Conservation (phyloP, 805 yeast species). For the Wickerhamomyces sydowiorum region DNA sequence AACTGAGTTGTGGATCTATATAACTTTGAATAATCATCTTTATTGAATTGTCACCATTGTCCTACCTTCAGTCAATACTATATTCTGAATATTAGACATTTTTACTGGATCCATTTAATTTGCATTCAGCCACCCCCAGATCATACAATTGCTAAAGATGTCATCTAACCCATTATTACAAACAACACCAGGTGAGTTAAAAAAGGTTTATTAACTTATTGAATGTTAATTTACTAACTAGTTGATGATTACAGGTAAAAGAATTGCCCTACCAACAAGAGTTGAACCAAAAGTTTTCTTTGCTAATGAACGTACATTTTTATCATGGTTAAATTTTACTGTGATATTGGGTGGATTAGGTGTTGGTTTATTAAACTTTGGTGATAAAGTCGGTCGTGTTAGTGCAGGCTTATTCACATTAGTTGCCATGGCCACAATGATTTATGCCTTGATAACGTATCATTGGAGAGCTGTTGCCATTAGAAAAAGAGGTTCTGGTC, state of each 20-base stretch:
- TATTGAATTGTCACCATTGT: too few species aligned
- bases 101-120: too few species aligned
- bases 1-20: background rate
- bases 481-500: constrained; percentile 95
- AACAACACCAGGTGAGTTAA: constrained; percentile 53
- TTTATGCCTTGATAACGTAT: constrained; percentile 89
- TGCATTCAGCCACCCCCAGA: too few species aligned
- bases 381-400: constrained; percentile 88
- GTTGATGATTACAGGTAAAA: constrained; percentile 45
- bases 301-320: constrained; percentile 97
- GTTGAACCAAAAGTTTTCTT: constrained; percentile 99
- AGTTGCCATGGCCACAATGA: constrained; percentile 97
- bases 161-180: constrained; percentile 71
- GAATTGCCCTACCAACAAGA: constrained; percentile 96
- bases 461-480: constrained; percentile 99
- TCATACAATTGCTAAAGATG: constrained; percentile 35
- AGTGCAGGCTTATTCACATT: constrained; percentile 92
- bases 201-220: background rate
- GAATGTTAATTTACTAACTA: constrained; percentile 4
- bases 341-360: constrained; percentile 96
- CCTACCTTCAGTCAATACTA: too few species aligned
- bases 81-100: too few species aligned
- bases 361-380: constrained; percentile 92
- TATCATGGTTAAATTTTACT: constrained; percentile 98
- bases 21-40: too few species aligned